Conservation (phyloP, 805 yeast species). For the Candida vartiovaarae region DNA sequence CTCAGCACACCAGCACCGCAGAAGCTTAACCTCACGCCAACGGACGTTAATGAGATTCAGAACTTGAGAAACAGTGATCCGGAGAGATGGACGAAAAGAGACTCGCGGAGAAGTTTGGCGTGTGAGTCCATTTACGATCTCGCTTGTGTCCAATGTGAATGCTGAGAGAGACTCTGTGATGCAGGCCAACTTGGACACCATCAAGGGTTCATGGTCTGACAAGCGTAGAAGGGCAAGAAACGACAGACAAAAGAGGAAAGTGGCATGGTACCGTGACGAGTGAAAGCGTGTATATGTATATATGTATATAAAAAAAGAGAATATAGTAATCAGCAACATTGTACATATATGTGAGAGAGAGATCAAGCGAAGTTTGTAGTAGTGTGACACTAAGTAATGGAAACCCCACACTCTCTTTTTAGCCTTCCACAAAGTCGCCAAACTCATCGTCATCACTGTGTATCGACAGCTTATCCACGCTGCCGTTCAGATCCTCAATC, state of each 20-base stretch:
- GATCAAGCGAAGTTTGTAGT: no score
- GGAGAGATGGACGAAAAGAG: conserved; percentile 49
- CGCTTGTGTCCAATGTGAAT: conserved; percentile 42
- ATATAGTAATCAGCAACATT: neutral
- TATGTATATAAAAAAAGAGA: neutral
- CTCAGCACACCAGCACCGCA: conserved; percentile 33
- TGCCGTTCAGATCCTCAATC: conserved; percentile 1
- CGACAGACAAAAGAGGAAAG: conserved; percentile 53
- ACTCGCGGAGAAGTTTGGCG: conserved; percentile 54
- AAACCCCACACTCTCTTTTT: neutral
- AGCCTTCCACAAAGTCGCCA: conserved; percentile 21
- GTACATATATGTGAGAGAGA: neutral
- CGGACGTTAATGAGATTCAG: conserved; percentile 50
- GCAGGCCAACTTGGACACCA: conserved; percentile 37
- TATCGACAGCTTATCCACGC: conserved; percentile 1
- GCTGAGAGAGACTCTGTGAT: conserved; percentile 36
- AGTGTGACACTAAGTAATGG: no score
- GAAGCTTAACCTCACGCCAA: conserved; percentile 49
- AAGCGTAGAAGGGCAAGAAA: conserved; percentile 40
- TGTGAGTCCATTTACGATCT: conserved; percentile 45
- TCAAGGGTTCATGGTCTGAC: conserved; percentile 43
- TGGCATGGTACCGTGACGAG: conserved; percentile 50
- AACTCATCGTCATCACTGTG: conserved; percentile 19
- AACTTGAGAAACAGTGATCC: conserved; percentile 53
- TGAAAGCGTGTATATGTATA: conserved; percentile 2